Percentiles rank a stretch among this genome's conserved stretches.
Conservation (phyloP, 805 yeast species). For the Spathaspora hagerdaliae region DNA sequence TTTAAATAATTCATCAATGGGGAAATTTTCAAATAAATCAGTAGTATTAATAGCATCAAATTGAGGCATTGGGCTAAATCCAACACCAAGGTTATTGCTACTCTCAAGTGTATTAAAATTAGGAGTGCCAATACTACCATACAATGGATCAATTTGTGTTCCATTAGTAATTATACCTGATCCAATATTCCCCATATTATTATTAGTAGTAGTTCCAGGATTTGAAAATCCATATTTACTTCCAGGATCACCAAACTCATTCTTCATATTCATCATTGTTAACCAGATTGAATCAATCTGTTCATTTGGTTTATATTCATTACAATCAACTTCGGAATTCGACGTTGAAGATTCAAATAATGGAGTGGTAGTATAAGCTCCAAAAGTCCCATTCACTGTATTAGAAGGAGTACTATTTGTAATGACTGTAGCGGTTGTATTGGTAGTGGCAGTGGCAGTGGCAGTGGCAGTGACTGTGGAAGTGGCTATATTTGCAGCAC, state of each 20-base stretch:
- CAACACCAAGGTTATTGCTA: neutral
- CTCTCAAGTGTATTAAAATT: neutral
- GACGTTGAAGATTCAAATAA: constrained; percentile 1
- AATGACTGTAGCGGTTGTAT: neutral
- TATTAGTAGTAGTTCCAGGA: neutral
- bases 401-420: neutral
- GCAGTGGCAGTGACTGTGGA: neutral
- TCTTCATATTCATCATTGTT: constrained; percentile 10
- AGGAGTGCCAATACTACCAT: neutral
- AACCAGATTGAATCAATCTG: constrained; percentile 17
- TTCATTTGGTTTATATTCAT: constrained; percentile 10
- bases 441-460: neutral
- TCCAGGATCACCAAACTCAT: constrained; percentile 3
- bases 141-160: neutral
- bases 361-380: neutral
- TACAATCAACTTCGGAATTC: constrained; percentile 5
- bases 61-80: neutral
- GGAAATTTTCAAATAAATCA: constrained; percentile 8
- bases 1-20: constrained; percentile 10
- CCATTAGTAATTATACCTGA: neutral
- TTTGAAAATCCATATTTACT: neutral
- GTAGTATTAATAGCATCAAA: neutral
- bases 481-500: neutral
- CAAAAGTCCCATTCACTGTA: neutral
- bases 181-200: neutral